Conservation (phyloP, 31 red algal species). For the Porphyra umbilicalis region DNA sequence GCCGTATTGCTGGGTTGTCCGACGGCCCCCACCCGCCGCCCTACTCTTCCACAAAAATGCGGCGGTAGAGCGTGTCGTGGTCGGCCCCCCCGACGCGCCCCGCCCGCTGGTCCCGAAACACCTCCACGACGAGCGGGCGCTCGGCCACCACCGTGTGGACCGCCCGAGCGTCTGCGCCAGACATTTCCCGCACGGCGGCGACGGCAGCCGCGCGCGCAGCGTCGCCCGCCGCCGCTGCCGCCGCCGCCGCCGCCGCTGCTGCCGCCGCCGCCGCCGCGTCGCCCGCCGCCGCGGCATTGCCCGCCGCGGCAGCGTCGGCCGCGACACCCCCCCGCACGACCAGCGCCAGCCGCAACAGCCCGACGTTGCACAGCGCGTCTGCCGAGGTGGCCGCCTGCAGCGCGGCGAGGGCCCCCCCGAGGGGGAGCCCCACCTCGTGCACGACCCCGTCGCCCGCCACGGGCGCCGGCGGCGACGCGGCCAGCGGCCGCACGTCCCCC, state of each 20-base stretch:
- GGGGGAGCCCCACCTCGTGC: not conserved
- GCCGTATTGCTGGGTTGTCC: too few species aligned
- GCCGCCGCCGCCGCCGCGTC: not conserved
- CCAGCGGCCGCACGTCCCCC: not conserved
- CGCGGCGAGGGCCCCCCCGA: not conserved
- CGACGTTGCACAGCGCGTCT: not conserved
- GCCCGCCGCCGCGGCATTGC: not conserved
- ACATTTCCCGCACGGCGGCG: not conserved
- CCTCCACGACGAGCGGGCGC: not conserved
- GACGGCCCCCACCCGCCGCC: not conserved
- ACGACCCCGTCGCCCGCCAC: not conserved
- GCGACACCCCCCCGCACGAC: not conserved
- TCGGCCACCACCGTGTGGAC: not conserved
- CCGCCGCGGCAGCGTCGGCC: not conserved
- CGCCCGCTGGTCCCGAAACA: not conserved
- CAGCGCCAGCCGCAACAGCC: not conserved
- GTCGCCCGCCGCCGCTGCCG: not conserved
- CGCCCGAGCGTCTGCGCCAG: not conserved
- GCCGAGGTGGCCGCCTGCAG: not conserved
- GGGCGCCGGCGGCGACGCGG: not conserved
- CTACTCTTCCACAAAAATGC: not conserved
- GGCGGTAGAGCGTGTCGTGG: not conserved
- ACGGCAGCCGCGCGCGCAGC: not conserved
- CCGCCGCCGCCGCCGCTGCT: not conserved
- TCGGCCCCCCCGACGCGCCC: not conserved